Percentiles rank a stretch among this genome's conserved stretches.
Conservation (phyloP, 1,284 basidiomycete species). For the Porogramme epimiltina region DNA sequence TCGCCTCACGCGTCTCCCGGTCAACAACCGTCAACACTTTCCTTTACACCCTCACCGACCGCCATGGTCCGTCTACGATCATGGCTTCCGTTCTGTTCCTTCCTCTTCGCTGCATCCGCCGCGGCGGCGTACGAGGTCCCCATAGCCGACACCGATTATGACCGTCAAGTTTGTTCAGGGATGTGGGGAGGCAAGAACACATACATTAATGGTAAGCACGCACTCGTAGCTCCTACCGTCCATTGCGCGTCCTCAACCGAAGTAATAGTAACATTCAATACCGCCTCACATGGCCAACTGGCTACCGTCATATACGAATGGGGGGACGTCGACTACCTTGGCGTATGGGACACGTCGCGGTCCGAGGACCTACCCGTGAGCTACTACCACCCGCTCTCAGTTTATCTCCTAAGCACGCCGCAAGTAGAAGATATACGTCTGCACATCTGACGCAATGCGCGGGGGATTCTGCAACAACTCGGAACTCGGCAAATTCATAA, state of each 20-base stretch:
- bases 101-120: slow-evolving; percentile 19
- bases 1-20: slow-evolving; percentile 11
- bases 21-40: slow-evolving; percentile 31
- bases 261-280: slow-evolving; percentile 77
- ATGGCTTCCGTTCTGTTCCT: slow-evolving; percentile 25
- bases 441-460: slow-evolving; percentile 75
- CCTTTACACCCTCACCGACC: slow-evolving; percentile 24
- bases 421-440: slow-evolving; percentile 89
- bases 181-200: slow-evolving; percentile 87
- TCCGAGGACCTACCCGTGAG: slow-evolving; percentile 72
- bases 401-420: slow-evolving; percentile 10
- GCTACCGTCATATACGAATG: slow-evolving; percentile 97
- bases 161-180: slow-evolving; percentile 90
- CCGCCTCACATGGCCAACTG: slow-evolving; percentile 82
- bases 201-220: slow-evolving; percentile 84
- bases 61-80: slow-evolving; percentile 33
- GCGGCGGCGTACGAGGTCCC: slow-evolving; percentile 61
- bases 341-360: slow-evolving; percentile 61
- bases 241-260: slow-evolving; percentile 12
- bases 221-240: slow-evolving; percentile 1
- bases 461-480: slow-evolving; percentile 69
- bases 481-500: slow-evolving; percentile 85
- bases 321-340: slow-evolving; percentile 83
- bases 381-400: slow-evolving; percentile 12
- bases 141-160: slow-evolving; percentile 74